Evolutionary conservation across 2,329 filamentous ascomycete genomes (phyloP).

Genomic region (Mollisiaceae sp.): DNA sequence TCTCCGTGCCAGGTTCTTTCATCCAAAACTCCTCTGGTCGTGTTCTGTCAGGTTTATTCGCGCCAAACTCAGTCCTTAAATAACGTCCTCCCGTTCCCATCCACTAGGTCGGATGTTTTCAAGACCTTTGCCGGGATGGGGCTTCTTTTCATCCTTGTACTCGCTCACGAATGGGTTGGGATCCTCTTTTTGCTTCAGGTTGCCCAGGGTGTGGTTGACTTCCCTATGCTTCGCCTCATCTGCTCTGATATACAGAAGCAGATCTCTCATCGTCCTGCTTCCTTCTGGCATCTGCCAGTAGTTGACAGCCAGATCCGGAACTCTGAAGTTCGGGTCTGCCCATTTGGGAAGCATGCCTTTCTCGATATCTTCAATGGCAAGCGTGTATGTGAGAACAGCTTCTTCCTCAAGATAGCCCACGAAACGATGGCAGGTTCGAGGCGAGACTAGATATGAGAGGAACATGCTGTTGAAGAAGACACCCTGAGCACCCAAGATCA

Average conservation of each 20-base stretch:
- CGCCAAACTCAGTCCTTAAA: conserved; percentile 45
- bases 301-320: conserved; percentile 85
- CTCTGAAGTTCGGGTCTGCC: conserved; percentile 69
- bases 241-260: conserved; percentile 88
- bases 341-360: conserved; percentile 83
- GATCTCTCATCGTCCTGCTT: conserved; percentile 79
- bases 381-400: conserved; percentile 92
- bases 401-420: conserved; percentile 98
- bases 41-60: not conserved
- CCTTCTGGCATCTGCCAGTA: conserved; percentile 97
- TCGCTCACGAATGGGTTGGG: conserved; percentile 90
- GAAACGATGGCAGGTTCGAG: conserved; percentile 89
- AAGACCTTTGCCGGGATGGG: conserved; percentile 74
- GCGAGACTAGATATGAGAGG: conserved; percentile 83
- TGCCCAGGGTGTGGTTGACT: conserved; percentile 93
- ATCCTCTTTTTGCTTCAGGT: conserved; percentile 84
- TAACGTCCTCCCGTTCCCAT: conserved; percentile 83
- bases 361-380: conserved; percentile 86
- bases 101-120: conserved; percentile 68
- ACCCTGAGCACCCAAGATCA: conserved; percentile 91
- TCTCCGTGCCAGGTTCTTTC: not conserved
- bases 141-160: conserved; percentile 71
- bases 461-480: conserved; percentile 98
- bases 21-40: not conserved
- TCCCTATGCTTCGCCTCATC: conserved; percentile 89